Conservation (phyloP, 2,329 filamentous ascomycete genomes). For the Aspergillus fumigatus region DNA sequence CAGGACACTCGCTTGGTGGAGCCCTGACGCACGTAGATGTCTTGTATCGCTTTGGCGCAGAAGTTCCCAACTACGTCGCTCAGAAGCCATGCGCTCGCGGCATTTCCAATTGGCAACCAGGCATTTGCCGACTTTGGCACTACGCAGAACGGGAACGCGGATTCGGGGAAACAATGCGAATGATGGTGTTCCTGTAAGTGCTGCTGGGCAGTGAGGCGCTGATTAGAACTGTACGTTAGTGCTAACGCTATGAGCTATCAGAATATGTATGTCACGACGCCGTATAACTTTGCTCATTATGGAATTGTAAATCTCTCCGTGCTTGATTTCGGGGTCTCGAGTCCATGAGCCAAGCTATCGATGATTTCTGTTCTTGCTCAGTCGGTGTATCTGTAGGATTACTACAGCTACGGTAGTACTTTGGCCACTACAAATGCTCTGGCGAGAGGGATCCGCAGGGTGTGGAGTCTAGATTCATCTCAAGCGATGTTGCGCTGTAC, state of each 20-base stretch:
- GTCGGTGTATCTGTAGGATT: slow-evolving; percentile 14
- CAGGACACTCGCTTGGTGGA: slow-evolving; percentile 29
- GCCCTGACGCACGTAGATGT: slow-evolving; percentile 27
- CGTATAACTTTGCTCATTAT: slow-evolving; percentile 23
- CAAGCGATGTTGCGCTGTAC: neutral
- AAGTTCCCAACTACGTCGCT: slow-evolving; percentile 27
- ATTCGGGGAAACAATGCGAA: slow-evolving; percentile 23
- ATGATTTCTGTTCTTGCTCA: neutral
- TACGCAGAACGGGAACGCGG: slow-evolving; percentile 21
- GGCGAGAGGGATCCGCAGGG: slow-evolving; percentile 24
- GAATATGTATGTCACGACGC: slow-evolving; percentile 23
- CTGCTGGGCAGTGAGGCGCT: neutral
- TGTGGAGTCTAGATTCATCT: slow-evolving; percentile 5
- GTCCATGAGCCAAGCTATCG: neutral
- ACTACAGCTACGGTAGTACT: slow-evolving; percentile 24
- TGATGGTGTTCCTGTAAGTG: slow-evolving; percentile 26
- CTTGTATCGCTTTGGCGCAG: slow-evolving; percentile 27
- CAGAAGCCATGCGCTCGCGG: slow-evolving; percentile 29
- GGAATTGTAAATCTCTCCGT: slow-evolving; percentile 18
- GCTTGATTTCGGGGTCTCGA: neutral
- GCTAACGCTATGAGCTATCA: slow-evolving; percentile 3
- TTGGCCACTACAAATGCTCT: slow-evolving; percentile 13
- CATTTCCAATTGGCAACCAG: slow-evolving; percentile 29
- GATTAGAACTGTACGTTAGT: neutral
- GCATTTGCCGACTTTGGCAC: slow-evolving; percentile 22